A percentile compares a stretch with the other conserved stretches of the same genome.
Conservation (phyloP, 768 basidiomycete genomes). For the Galerina marginata region DNA sequence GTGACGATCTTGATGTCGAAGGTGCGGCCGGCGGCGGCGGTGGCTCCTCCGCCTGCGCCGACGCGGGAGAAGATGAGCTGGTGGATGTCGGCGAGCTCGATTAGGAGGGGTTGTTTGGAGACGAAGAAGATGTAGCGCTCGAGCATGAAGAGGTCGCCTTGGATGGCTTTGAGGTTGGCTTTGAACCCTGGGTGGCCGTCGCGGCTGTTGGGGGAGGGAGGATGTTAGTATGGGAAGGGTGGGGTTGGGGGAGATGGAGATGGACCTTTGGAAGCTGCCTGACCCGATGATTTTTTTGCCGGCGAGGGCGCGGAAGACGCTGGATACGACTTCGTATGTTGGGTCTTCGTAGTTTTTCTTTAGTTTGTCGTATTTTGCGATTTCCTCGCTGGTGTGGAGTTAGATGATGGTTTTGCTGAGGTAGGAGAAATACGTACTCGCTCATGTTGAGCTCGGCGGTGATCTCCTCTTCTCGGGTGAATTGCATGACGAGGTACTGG, state of each 20-base stretch:
- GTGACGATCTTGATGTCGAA: conserved; percentile 93
- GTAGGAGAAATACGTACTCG: conserved; percentile 62
- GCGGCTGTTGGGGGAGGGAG: conserved; percentile 56
- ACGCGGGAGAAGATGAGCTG: conserved; percentile 94
- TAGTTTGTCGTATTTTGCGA: conserved; percentile 79
- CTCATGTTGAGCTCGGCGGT: conserved; percentile 93
- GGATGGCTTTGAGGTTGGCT: conserved; percentile 94
- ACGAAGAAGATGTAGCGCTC: conserved; percentile 99
- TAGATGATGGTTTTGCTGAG: neutral
- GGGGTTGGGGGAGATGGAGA: neutral
- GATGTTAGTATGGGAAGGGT: neutral
- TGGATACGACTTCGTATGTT: conserved; percentile 93
- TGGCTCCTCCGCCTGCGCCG: conserved; percentile 66
- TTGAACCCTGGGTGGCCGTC: conserved; percentile 95
- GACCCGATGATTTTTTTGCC: conserved; percentile 92
- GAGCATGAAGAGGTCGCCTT: conserved; percentile 97
- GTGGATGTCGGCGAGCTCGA: conserved; percentile 89
- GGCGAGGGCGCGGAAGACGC: conserved; percentile 89
- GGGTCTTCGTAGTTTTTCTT: conserved; percentile 95
- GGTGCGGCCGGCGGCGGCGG: conserved; percentile 79
- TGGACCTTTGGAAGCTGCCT: conserved; percentile 82
- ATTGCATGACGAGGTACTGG: conserved; percentile 98
- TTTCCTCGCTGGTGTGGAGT: conserved; percentile 61
- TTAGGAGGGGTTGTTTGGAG: conserved; percentile 89
- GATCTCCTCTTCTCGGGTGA: conserved; percentile 95